These are phyloP conservation scores for Claviceps sp. DNA, from an alignment of 2,329 filamentous ascomycete species.

Conservation along the genomic window DNA sequence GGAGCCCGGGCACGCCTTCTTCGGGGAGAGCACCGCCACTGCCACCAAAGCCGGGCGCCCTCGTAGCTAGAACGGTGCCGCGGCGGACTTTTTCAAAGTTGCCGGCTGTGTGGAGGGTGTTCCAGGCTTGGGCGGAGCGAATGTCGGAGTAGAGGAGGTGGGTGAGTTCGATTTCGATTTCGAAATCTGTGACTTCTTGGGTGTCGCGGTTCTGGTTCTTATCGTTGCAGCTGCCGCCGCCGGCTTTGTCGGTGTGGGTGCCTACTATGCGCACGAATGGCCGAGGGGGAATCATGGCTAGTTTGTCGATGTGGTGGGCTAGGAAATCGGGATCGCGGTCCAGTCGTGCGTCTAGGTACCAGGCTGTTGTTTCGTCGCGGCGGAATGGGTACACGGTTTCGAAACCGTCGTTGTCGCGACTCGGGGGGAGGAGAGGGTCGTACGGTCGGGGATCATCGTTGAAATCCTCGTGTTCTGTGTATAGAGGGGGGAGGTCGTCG, in stretches of 20 bases:
- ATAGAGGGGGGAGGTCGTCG: conserved; percentile 33
- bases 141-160: conserved; percentile 40
- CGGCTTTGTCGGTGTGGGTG: conserved; percentile 24
- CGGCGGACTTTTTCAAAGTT: conserved; percentile 49
- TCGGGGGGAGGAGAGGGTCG: conserved; percentile 14
- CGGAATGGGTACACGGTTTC: conserved; percentile 14
- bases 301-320: conserved; percentile 28
- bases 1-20: conserved; percentile 18
- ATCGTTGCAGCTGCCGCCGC: background rate
- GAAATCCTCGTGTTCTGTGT: conserved; percentile 23
- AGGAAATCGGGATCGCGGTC: conserved; percentile 31
- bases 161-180: conserved; percentile 44
- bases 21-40: conserved; percentile 13
- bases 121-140: conserved; percentile 25
- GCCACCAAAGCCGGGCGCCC: conserved; percentile 31
- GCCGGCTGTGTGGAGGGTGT: conserved; percentile 35
- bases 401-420: conserved; percentile 6
- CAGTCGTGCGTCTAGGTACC: conserved; percentile 31
- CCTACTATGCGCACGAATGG: conserved; percentile 39
- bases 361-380: conserved; percentile 19
- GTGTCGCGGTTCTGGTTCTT: conserved; percentile 28
- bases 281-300: conserved; percentile 37
- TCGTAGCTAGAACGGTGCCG: conserved; percentile 44
- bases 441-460: conserved; percentile 6
- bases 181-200: conserved; percentile 45